A percentile compares a stretch with the other conserved stretches of the same genome.
Conservation (phyloP, 2,329 filamentous ascomycete species). For the Pestalotiopsis sp. region DNA sequence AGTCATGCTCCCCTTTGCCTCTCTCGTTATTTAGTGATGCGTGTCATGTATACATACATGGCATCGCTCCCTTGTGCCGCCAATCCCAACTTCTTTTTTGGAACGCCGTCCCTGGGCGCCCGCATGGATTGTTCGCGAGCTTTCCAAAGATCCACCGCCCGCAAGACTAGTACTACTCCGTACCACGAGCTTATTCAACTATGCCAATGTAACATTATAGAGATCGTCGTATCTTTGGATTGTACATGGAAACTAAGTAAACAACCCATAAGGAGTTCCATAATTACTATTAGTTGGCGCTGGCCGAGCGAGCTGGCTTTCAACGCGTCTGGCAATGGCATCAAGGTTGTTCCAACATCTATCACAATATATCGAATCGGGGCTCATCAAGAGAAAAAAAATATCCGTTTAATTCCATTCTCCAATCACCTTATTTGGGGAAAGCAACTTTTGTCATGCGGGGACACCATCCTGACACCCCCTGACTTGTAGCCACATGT, state of each 20-base stretch:
- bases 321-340: too few relatives aligned
- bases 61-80: neutral
- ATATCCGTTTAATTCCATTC: neutral
- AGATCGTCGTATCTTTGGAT: too few relatives aligned
- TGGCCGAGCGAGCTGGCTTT: too few relatives aligned
- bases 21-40: neutral
- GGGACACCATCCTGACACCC: neutral
- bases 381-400: neutral
- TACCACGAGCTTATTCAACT: neutral
- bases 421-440: neutral
- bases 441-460: neutral
- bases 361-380: neutral
- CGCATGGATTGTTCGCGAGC: slow-evolving; percentile 6
- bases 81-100: neutral
- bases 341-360: too few relatives aligned
- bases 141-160: neutral
- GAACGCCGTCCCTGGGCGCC: neutral
- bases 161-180: neutral
- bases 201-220: neutral
- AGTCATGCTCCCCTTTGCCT: neutral
- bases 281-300: too few relatives aligned
- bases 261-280: too few relatives aligned
- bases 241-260: too few relatives aligned
- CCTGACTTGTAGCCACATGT: slow-evolving; percentile 3
- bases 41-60: neutral